phyloP scores from a whole-genome alignment of 2,329 filamentous ascomycete species.

The Pseudogymnoascus sp. region DNA sequence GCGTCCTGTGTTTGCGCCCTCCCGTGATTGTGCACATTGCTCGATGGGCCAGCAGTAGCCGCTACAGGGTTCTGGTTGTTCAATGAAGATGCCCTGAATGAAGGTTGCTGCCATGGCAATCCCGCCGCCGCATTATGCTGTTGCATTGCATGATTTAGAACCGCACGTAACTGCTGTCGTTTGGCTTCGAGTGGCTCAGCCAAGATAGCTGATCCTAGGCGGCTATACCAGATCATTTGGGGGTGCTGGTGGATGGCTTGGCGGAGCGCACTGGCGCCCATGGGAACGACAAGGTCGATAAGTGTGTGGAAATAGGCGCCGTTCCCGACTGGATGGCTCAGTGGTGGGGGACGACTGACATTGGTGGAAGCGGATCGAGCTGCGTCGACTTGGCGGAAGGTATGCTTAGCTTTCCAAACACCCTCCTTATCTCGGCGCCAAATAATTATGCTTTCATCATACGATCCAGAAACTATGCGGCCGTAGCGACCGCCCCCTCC shows the following conservation, averaged over 20 bases:
- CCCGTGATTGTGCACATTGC: too few relatives aligned
- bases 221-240: slow-evolving; percentile 28
- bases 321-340: slow-evolving; percentile 26
- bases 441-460: slow-evolving; percentile 91
- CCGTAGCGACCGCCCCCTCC: slow-evolving; percentile 83
- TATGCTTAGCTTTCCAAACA: slow-evolving; percentile 71
- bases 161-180: slow-evolving; percentile 31
- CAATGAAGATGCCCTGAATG: neutral
- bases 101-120: neutral
- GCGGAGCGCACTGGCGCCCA: slow-evolving; percentile 37
- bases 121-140: neutral
- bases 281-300: slow-evolving; percentile 45
- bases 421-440: slow-evolving; percentile 84
- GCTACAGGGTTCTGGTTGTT: neutral
- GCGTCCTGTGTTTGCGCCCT: too few relatives aligned
- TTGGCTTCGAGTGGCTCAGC: slow-evolving; percentile 36
- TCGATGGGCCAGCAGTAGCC: neutral
- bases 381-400: slow-evolving; percentile 66
- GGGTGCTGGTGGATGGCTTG: slow-evolving; percentile 20
- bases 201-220: slow-evolving; percentile 44
- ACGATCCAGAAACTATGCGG: slow-evolving; percentile 93
- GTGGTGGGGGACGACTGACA: slow-evolving; percentile 14
- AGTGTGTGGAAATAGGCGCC: slow-evolving; percentile 37
- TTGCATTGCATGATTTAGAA: slow-evolving; percentile 12
- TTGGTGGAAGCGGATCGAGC: slow-evolving; percentile 37